A percentile compares a stretch with the other conserved stretches of the same genome.
Evolutionary conservation across 441 rosid genomes (phyloP).

Genomic region (Populus trichocarpa): DNA sequence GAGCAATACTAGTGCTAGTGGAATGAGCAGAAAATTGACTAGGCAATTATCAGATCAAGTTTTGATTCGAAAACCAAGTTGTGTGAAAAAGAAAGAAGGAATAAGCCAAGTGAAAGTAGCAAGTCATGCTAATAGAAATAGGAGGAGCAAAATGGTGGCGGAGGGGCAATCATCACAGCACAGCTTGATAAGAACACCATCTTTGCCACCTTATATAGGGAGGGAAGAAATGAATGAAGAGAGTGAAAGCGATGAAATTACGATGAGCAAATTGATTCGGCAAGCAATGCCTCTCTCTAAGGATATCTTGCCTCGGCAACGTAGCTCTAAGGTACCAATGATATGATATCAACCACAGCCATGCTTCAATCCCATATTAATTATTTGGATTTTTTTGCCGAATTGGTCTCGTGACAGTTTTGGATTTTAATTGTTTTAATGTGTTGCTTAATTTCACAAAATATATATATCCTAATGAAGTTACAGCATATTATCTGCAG

Average conservation of each 20-base stretch:
- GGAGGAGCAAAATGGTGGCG: conserved; percentile 12
- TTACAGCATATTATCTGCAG: background rate
- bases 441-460: background rate
- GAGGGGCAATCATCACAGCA: conserved; percentile 11
- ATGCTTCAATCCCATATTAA: background rate
- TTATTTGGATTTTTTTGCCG: too few relatives aligned
- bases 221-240: conserved; percentile 38
- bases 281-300: conserved; percentile 54
- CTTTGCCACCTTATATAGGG: conserved; percentile 49
- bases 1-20: conserved; percentile 11
- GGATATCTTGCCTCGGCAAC: conserved; percentile 27
- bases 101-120: conserved; percentile 19
- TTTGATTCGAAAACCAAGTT: conserved; percentile 26
- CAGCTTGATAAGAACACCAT: conserved; percentile 52
- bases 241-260: conserved; percentile 33
- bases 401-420: background rate
- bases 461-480: background rate
- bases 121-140: background rate
- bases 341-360: background rate
- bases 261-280: conserved; percentile 63
- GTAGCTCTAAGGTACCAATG: conserved; percentile 35
- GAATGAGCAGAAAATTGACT: conserved; percentile 28
- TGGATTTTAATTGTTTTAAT: background rate
- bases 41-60: conserved; percentile 38
- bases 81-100: conserved; percentile 18